Evolutionary conservation across 257 asterid genomes (phyloP), one percentile per base, ranked within the genome.

Genomic region (Verbascum thapsus): DNA sequence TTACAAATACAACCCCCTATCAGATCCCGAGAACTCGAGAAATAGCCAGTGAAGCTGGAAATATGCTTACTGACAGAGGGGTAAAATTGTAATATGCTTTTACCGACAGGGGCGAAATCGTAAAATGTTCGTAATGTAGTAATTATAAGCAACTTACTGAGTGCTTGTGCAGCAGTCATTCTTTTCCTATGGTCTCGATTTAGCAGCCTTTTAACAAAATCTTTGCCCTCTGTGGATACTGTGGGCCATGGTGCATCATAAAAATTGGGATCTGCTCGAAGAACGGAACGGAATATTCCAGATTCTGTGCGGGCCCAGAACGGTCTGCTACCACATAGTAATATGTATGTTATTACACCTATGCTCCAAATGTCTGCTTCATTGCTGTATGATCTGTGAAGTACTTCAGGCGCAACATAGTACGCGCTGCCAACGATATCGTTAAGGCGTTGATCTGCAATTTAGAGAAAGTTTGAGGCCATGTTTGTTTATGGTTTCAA

Each of bases 251-350:
- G 99, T 1, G 94, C 75, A 57, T 87, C 99, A 58, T 81, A 79
- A 71, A 89, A 89, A 72, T 92, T 92, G 68, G 99, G 99, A 81
- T 92, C 99, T 40, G 98, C 96, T 65, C 98, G 78, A 30, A 88
- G 78, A 52, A 91, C 98, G 0, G 98, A 91, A 23, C 98, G 99
- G 20, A 92, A 92, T 37, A 92, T 92, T 50, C 99, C 99, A 0
- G 99, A 92, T 74, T 92, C 99, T 2, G 99, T 89, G 63, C 97
- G 97, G 16, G 99, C 99, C 97, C 96, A 92, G 58, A 92, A 92
- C 53, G 99, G 99, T 45, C 99, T 82, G 81, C 97, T 89, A 73
- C 99, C 99, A 75, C 99, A 92, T 58, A 92, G 55, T 62, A 91
- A 78, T 67, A 91, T 91, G 81, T 91, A 91, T 10, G 98, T 91